phyloP scores from a whole-genome alignment of 129 eudicot species.

The Chrysanthemum makinoi region DNA sequence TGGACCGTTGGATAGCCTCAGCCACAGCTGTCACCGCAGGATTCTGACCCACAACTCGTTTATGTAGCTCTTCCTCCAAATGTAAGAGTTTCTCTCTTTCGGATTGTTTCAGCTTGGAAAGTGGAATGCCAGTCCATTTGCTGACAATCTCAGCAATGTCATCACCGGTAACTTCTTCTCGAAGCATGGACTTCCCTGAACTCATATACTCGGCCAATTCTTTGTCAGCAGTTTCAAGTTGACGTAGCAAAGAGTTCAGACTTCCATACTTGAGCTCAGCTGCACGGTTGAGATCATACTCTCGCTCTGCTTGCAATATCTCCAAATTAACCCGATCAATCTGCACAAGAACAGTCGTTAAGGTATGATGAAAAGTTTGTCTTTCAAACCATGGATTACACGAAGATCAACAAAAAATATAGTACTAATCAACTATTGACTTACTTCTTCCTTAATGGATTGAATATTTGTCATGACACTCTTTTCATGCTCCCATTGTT shows the following conservation, averaged over 20 bases:
- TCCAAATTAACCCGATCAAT: conserved; percentile 95
- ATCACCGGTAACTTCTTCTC: conserved; percentile 92
- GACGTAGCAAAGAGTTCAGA: conserved; percentile 76
- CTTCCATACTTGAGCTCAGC: conserved; percentile 97
- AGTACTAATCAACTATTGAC: conserved; percentile 1
- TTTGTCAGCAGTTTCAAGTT: conserved; percentile 84
- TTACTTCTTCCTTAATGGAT: conserved; percentile 94
- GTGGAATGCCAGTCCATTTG: conserved; percentile 99
- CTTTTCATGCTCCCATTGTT: conserved; percentile 98
- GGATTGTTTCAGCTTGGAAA: conserved; percentile 88
- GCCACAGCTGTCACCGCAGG: conserved; percentile 94
- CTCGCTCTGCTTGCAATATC: conserved; percentile 98
- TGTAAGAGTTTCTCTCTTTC: conserved; percentile 79
- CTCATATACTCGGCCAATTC: conserved; percentile 79
- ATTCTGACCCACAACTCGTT: conserved; percentile 92
- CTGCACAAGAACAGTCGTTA: conserved; percentile 37
- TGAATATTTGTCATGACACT: conserved; percentile 85
- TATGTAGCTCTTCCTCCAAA: conserved; percentile 82
- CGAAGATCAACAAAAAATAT: neutral
- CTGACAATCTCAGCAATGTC: conserved; percentile 97
- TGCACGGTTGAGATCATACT: conserved; percentile 97
- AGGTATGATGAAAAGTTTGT: neutral
- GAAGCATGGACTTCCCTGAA: conserved; percentile 97
- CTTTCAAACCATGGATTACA: no score
- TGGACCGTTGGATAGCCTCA: conserved; percentile 94